Evolutionary conservation across 78 protist species (phyloP).

Genomic region (Monocercomonoides exilis): DNA sequence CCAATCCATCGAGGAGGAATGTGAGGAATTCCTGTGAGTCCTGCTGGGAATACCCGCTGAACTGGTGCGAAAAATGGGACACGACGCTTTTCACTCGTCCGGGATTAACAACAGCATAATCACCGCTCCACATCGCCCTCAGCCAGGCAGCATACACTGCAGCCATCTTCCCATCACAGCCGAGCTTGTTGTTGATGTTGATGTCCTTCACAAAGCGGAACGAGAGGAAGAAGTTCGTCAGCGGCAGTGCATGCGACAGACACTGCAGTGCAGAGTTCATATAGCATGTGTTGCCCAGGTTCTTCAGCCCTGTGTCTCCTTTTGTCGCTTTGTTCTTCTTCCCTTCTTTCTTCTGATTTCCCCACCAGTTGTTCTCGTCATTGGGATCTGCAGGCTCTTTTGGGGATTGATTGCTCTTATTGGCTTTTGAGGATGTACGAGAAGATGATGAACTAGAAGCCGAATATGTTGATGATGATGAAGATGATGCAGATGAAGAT

Average conservation of each 20-base stretch:
- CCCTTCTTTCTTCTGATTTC: too few relatives aligned
- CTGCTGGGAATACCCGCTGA: not conserved
- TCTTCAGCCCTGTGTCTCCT: not conserved
- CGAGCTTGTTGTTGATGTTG: not conserved
- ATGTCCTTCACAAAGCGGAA: not conserved
- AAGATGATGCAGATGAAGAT: too few relatives aligned
- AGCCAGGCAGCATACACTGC: not conserved
- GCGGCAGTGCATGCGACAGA: not conserved
- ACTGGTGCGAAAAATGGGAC: not conserved
- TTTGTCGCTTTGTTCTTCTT: too few relatives aligned
- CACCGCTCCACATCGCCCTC: not conserved
- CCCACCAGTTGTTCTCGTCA: too few relatives aligned
- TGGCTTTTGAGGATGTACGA: too few relatives aligned
- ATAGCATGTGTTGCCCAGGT: not conserved
- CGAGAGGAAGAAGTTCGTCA: not conserved
- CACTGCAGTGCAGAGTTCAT: not conserved
- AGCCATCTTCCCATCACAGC: not conserved
- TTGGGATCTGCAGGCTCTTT: too few relatives aligned
- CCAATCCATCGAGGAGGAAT: not conserved
- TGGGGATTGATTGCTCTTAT: too few relatives aligned
- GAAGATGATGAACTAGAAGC: too few relatives aligned
- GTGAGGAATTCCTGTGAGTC: not conserved
- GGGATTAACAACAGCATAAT: not conserved
- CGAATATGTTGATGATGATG: too few relatives aligned
- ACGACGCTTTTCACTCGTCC: not conserved